These are phyloP conservation scores for Lactuca sativa DNA, from an alignment of 129 eudicot genomes.

Conservation along the genomic window DNA sequence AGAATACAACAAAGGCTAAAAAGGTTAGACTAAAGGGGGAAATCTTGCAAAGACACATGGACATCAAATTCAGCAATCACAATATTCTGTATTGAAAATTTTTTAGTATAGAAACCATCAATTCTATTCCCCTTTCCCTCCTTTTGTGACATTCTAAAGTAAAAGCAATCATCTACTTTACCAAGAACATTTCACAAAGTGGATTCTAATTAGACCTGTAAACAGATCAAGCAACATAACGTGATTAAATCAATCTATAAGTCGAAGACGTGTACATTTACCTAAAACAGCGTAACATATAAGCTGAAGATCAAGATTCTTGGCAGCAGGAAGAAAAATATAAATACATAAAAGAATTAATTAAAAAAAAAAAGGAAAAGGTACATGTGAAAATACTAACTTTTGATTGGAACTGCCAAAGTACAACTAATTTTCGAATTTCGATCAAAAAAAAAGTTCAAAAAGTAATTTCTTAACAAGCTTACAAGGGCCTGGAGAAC, in stretches of 20 bases:
- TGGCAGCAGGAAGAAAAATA: not conserved
- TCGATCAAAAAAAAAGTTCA: no score
- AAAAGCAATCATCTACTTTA: not conserved
- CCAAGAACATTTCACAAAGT: not conserved
- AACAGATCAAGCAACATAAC: not conserved
- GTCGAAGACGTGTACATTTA: not conserved
- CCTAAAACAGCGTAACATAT: not conserved
- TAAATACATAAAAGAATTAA: not conserved
- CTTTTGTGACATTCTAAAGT: not conserved
- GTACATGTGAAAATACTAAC: not conserved
- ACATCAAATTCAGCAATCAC: not conserved
- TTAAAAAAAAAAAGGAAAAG: not conserved
- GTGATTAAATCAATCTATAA: not conserved
- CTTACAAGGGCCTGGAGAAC: no score
- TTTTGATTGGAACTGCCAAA: not conserved
- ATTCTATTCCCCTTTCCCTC: not conserved
- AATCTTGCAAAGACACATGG: not conserved
- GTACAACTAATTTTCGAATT: not conserved
- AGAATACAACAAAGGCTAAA: not conserved
- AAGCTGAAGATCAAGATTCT: constrained; percentile 22
- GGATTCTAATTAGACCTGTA: no score
- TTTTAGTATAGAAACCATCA: not conserved
- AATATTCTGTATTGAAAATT: not conserved
- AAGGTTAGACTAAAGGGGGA: not conserved
- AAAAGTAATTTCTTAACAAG: no score